Base-by-base conservation (phyloP, 1,284 basidiomycete species). In the Hypsizygus ulmarius region DNA sequence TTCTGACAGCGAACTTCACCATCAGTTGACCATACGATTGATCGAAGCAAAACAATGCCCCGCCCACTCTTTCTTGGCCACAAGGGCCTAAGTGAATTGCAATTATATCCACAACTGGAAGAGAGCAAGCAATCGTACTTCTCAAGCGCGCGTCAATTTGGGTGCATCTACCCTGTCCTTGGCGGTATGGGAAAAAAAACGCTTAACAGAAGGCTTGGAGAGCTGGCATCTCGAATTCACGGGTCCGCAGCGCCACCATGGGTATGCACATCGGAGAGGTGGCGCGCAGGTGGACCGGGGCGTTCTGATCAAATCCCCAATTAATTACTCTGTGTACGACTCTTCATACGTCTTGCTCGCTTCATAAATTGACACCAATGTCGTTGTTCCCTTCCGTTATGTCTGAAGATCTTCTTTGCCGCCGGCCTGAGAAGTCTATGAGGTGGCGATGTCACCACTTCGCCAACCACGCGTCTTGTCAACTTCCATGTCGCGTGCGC, bases 321-420 rank as follows among this genome's bases (percentile, higher is more conserved):
- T 25, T 25, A 25, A 25, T 44, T 56, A 52, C 54, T 43, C 54
- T 36, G 19, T 36, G 19, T 52, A 36, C 47, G 42, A 27, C 41
- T 44, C 29, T 41, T 28, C 45, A 36, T 51, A 49, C 50, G 47
- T 27, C 36, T 47, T 39, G 60, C 53, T 33, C 61, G 60, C 28
- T 44, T 50, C 41, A 53, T 50, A 51, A 72, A 52, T 28, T 53
- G 51, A 37, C 53, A 58, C 71, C 71, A 73, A 28, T 59, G 51
- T 28, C 60, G 57, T 46, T 62, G 50, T 50, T 72, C 67, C 49
- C 51, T 58, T 45, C 70, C 70, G 30, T 61, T 61, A 47, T 51
- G 54, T 45, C 54, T 60, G 43, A 57, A 64, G 11, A 64, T 38
- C 47, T 55, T 57, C 36, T 50, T 55, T 28, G 51, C 46, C 19